These are phyloP conservation scores for Epichloe uncinata DNA, from an alignment of 2,329 filamentous ascomycete species.

Conservation along the genomic window DNA sequence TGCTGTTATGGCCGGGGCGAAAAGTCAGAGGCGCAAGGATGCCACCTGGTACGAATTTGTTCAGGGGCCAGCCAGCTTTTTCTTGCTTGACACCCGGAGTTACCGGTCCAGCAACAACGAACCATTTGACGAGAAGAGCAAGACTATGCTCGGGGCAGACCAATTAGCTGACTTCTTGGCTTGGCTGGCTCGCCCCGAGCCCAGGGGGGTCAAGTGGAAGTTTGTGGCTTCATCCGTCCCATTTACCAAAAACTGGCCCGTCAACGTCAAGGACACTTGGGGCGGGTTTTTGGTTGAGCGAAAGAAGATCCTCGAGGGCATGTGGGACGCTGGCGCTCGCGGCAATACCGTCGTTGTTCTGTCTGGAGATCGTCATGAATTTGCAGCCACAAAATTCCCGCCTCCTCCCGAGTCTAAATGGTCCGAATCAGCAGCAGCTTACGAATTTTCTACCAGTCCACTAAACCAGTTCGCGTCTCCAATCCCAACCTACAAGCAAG, in stretches of 20 bases:
- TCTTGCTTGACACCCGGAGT: constrained; percentile 82
- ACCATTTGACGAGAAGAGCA: constrained; percentile 47
- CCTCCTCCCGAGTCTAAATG: constrained; percentile 48
- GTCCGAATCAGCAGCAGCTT: constrained; percentile 52
- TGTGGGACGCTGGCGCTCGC: constrained; percentile 73
- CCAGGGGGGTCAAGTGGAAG: constrained; percentile 82
- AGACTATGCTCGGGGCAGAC: constrained; percentile 74
- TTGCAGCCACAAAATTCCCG: constrained; percentile 73
- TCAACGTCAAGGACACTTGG: constrained; percentile 86
- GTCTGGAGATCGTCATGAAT: constrained; percentile 92
- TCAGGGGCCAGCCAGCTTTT: constrained; percentile 85
- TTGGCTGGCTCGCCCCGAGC: constrained; percentile 62
- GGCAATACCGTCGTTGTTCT: constrained; percentile 71
- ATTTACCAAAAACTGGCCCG: constrained; percentile 94
- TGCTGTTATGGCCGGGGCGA: constrained; percentile 35
- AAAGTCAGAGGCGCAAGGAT: constrained; percentile 26
- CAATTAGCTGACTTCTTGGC: constrained; percentile 70
- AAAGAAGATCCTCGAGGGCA: constrained; percentile 66
- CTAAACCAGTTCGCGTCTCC: constrained; percentile 91
- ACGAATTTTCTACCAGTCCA: constrained; percentile 87
- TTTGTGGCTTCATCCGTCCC: constrained; percentile 82
- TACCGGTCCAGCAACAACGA: constrained; percentile 60
- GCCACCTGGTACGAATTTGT: constrained; percentile 82
- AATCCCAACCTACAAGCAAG: constrained; percentile 68
- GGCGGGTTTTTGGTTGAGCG: constrained; percentile 80